These are phyloP conservation scores for Capsicum baccatum DNA, from an alignment of 257 asterid genomes.

Conservation along the genomic window DNA sequence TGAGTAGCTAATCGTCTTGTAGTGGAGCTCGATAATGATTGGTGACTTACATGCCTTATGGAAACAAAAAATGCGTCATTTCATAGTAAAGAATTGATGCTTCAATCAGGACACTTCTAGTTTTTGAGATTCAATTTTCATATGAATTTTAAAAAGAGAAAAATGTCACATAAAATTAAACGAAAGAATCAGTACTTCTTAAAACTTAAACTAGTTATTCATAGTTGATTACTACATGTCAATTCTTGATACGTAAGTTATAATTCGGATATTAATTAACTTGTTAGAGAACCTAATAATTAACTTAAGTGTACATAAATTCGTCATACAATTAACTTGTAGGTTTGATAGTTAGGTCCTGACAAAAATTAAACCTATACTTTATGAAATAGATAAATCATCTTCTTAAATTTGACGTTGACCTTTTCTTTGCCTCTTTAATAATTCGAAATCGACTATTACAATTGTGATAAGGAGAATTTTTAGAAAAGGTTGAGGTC, in stretches of 20 bases:
- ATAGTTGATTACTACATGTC: background rate
- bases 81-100: background rate
- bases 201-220: background rate
- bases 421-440: background rate
- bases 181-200: background rate
- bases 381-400: background rate
- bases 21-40: background rate
- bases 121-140: too few relatives aligned
- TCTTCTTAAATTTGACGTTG: background rate
- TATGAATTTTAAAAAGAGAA: too few relatives aligned
- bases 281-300: background rate
- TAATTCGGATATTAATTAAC: background rate
- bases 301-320: background rate
- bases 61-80: background rate
- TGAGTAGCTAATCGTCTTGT: background rate
- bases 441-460: background rate
- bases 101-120: too few relatives aligned
- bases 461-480: background rate
- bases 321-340: background rate
- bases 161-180: too few relatives aligned
- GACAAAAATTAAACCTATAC: background rate
- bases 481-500: background rate
- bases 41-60: background rate
- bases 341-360: background rate
- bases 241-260: background rate